phyloP scores from a whole-genome alignment of 2,329 filamentous ascomycete genomes.

The Orbilia brochopaga region DNA sequence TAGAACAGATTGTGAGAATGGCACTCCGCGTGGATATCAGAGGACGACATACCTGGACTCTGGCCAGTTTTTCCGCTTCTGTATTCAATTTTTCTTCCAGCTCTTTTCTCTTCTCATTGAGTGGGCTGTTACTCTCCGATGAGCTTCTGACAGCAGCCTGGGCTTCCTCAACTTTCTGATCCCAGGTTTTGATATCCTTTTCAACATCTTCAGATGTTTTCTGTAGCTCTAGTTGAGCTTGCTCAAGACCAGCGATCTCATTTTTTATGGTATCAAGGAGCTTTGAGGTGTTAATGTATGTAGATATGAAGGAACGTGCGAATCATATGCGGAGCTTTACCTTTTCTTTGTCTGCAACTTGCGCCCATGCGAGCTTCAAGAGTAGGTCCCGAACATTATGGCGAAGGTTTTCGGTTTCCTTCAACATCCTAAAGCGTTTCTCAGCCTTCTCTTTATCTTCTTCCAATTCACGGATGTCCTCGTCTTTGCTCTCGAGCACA shows the following conservation, averaged over 20 bases:
- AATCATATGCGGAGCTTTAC: slow-evolving; percentile 52
- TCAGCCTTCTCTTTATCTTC: slow-evolving; percentile 68
- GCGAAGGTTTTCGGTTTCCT: slow-evolving; percentile 71
- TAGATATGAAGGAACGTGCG: neutral
- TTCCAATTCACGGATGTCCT: slow-evolving; percentile 69
- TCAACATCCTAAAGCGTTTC: slow-evolving; percentile 69
- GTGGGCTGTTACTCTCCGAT: slow-evolving; percentile 17
- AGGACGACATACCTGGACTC: slow-evolving; percentile 11
- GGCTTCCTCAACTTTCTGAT: slow-evolving; percentile 26
- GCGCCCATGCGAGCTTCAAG: slow-evolving; percentile 81
- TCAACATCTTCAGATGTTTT: slow-evolving; percentile 11
- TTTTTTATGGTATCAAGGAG: slow-evolving; percentile 3
- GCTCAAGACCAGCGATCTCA: slow-evolving; percentile 5
- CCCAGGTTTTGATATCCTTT: slow-evolving; percentile 12
- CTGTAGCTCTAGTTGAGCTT: neutral
- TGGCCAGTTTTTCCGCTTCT: neutral
- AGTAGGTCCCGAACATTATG: slow-evolving; percentile 66
- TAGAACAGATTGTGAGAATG: slow-evolving; percentile 11
- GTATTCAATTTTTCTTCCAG: slow-evolving; percentile 15
- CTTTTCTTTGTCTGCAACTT: slow-evolving; percentile 78
- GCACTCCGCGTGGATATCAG: neutral
- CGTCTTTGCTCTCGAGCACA: slow-evolving; percentile 67
- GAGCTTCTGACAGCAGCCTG: slow-evolving; percentile 19
- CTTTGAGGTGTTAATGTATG: slow-evolving; percentile 11
- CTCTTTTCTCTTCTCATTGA: slow-evolving; percentile 37